Percentiles rank a stretch among this genome's conserved stretches.
Evolutionary conservation across 2,329 filamentous ascomycete genomes (phyloP).

Genomic region (Pseudogymnoascus sp.): DNA sequence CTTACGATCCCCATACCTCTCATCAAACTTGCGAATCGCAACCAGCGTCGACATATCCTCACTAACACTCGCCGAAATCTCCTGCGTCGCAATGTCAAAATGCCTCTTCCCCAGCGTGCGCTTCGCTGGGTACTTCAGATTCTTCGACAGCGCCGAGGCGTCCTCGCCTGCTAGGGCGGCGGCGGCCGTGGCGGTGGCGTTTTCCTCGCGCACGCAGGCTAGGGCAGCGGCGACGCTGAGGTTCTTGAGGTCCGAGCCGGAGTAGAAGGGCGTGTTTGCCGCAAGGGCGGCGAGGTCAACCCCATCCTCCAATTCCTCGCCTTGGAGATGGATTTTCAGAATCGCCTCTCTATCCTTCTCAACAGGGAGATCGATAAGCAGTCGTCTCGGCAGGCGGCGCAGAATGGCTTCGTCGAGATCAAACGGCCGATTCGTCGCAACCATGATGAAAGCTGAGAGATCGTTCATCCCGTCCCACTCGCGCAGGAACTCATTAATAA

Average conservation of each 20-base stretch:
- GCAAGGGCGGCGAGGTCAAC: slow-evolving; percentile 58
- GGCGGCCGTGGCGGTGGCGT: slow-evolving; percentile 32
- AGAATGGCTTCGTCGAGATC: slow-evolving; percentile 86
- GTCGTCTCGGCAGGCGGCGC: slow-evolving; percentile 61
- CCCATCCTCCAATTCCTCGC: slow-evolving; percentile 51
- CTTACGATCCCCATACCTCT: too few species aligned
- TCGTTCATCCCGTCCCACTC: slow-evolving; percentile 91
- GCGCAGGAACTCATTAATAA: slow-evolving; percentile 92
- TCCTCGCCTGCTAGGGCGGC: slow-evolving; percentile 29
- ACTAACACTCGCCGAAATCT: slow-evolving; percentile 86
- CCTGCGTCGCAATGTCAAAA: slow-evolving; percentile 76
- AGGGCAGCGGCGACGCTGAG: slow-evolving; percentile 72
- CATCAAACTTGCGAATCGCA: slow-evolving; percentile 89
- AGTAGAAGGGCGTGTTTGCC: slow-evolving; percentile 64
- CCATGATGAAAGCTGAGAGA: slow-evolving; percentile 89
- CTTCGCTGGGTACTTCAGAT: slow-evolving; percentile 57
- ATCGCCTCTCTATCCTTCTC: slow-evolving; percentile 59
- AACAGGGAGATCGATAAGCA: slow-evolving; percentile 66
- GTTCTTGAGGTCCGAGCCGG: slow-evolving; percentile 77
- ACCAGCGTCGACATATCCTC: slow-evolving; percentile 85
- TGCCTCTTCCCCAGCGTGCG: slow-evolving; percentile 59
- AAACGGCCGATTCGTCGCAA: slow-evolving; percentile 90
- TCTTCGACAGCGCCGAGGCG: slow-evolving; percentile 17
- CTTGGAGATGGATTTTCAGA: slow-evolving; percentile 60
- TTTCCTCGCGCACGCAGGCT: slow-evolving; percentile 70